Evolutionary conservation across 345 rosid genomes (phyloP).

Genomic region (Excoecaria cochinchinensis): DNA sequence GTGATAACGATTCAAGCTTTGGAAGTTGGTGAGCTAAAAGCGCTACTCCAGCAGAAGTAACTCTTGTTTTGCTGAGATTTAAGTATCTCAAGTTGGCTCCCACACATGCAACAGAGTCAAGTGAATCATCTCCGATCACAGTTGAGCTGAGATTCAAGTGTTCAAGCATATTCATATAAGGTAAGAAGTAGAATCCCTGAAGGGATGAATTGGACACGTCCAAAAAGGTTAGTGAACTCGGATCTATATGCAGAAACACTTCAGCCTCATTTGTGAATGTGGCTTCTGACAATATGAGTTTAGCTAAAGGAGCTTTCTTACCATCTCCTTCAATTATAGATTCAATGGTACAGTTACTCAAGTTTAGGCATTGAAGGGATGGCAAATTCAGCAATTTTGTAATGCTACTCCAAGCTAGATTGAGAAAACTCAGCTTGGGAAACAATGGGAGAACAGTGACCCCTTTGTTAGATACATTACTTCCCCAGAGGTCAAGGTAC

Average conservation of each 20-base stretch:
- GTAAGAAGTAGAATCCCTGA: conserved; percentile 51
- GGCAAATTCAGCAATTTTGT: conserved; percentile 58
- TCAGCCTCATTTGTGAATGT: conserved; percentile 59
- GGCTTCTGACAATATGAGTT: conserved; percentile 61
- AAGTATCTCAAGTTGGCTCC: conserved; percentile 64
- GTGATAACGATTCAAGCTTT: conserved; percentile 55
- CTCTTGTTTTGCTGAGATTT: conserved; percentile 62
- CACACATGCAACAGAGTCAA: conserved; percentile 47
- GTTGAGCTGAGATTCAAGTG: conserved; percentile 70
- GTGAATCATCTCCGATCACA: conserved; percentile 63
- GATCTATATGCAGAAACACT: conserved; percentile 44
- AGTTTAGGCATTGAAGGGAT: conserved; percentile 68
- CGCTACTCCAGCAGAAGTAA: conserved; percentile 63
- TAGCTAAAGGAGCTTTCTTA: conserved; percentile 48
- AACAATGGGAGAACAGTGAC: conserved; percentile 48
- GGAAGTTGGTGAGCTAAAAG: conserved; percentile 63
- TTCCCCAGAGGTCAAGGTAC: conserved; percentile 91
- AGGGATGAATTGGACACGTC: conserved; percentile 68
- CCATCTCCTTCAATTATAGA: conserved; percentile 41
- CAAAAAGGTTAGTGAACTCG: conserved; percentile 48
- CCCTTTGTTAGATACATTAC: conserved; percentile 67
- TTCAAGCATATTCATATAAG: conserved; percentile 54
- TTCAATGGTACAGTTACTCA: conserved; percentile 70
- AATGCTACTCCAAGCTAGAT: conserved; percentile 75
- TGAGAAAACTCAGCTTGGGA: conserved; percentile 63